Evolutionary conservation across 345 rosid genomes (phyloP).

Genomic region (Gossypium turneri): DNA sequence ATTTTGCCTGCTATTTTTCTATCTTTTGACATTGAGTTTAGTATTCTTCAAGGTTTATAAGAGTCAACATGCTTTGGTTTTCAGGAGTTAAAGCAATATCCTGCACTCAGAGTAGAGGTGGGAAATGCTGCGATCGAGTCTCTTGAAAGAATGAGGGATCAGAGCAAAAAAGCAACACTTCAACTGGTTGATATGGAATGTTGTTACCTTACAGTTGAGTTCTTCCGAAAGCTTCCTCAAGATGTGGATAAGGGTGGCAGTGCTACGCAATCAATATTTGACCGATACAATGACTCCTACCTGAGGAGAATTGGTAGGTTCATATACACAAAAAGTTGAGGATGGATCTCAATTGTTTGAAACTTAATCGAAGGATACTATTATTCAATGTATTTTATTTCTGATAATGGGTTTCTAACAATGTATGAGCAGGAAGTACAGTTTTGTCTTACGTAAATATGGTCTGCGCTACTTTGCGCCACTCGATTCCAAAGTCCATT

Average conservation of each 20-base stretch:
- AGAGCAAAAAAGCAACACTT: constrained; percentile 87
- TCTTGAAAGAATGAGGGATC: constrained; percentile 85
- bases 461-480: no score
- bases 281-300: constrained; percentile 83
- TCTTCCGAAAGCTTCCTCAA: constrained; percentile 97
- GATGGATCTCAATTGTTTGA: neutral
- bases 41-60: constrained; percentile 1
- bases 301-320: constrained; percentile 90
- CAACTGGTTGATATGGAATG: constrained; percentile 96
- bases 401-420: constrained; percentile 11
- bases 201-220: constrained; percentile 92
- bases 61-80: constrained; percentile 18
- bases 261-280: constrained; percentile 91
- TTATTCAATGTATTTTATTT: neutral
- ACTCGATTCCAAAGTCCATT: no score
- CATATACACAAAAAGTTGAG: neutral
- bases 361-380: neutral
- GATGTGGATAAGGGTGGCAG: constrained; percentile 98
- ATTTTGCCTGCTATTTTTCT: neutral
- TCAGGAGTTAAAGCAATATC: constrained; percentile 96
- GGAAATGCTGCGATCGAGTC: constrained; percentile 86
- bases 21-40: neutral
- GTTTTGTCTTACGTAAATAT: constrained; percentile 88
- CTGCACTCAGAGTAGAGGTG: constrained; percentile 90
- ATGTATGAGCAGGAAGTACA: constrained; percentile 60